These are phyloP conservation scores for Monilinia laxa DNA, from an alignment of 2,329 filamentous ascomycete species.

Conservation along the genomic window DNA sequence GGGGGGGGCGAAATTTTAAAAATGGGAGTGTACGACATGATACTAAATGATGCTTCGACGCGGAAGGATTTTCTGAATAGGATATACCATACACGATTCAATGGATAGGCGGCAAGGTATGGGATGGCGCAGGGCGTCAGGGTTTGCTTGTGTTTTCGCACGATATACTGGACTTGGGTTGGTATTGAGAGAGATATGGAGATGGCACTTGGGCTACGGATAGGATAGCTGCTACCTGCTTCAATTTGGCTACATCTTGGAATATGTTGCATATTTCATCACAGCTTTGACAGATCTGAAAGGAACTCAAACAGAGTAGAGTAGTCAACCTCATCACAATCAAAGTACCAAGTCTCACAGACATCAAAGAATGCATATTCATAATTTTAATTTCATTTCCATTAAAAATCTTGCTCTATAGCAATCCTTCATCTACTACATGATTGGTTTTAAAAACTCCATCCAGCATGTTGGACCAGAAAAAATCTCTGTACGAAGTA, in stretches of 20 bases:
- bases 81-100: not conserved
- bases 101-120: not conserved
- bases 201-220: not conserved
- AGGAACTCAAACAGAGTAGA: not conserved
- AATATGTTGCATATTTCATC: too few relatives aligned
- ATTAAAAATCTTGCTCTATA: slow-evolving; percentile 21
- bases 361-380: not conserved
- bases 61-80: not conserved
- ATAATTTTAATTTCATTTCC: slow-evolving; percentile 17
- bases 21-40: not conserved
- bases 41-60: not conserved
- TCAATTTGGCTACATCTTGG: not conserved
- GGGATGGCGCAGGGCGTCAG: not conserved
- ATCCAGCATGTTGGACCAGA: slow-evolving; percentile 16
- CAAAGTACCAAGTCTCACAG: not conserved
- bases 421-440: slow-evolving; percentile 15
- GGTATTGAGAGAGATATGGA: slow-evolving; percentile 1
- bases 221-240: not conserved
- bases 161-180: not conserved
- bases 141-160: not conserved
- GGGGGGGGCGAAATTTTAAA: not conserved
- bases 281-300: not conserved
- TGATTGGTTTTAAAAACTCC: slow-evolving; percentile 21
- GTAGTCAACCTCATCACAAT: not conserved
- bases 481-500: slow-evolving; percentile 15